Evolutionary conservation across 306 rosid genomes (phyloP).

Genomic region (Dalbergia oliveri): DNA sequence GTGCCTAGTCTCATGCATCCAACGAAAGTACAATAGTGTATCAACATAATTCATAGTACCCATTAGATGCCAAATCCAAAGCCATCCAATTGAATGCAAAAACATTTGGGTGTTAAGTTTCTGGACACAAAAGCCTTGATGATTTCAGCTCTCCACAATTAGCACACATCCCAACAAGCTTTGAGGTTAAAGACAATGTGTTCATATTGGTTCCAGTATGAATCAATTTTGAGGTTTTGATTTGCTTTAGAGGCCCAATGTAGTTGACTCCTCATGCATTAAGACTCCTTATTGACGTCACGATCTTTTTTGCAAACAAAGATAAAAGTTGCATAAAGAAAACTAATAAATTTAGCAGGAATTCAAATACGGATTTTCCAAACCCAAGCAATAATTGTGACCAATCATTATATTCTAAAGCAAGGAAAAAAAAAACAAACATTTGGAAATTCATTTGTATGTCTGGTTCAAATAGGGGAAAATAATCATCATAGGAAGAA

Average conservation of each 20-base stretch:
- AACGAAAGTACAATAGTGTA: too few relatives aligned
- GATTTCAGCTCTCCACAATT: too few relatives aligned
- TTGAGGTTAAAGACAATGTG: not conserved
- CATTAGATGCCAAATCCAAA: too few relatives aligned
- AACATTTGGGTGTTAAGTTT: too few relatives aligned
- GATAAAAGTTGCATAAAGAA: slow-evolving; percentile 65
- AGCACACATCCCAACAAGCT: not conserved
- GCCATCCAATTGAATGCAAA: too few relatives aligned
- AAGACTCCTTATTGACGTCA: slow-evolving; percentile 39
- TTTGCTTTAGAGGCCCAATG: slow-evolving; percentile 23
- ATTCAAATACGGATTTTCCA: not conserved
- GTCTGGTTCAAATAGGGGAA: not conserved
- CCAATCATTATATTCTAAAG: not conserved
- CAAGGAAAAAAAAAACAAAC: not conserved
- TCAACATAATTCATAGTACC: too few relatives aligned
- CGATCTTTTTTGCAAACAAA: slow-evolving; percentile 59
- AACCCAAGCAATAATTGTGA: slow-evolving; percentile 1
- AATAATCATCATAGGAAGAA: not conserved
- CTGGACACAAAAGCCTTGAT: too few relatives aligned
- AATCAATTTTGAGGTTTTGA: slow-evolving; percentile 21
- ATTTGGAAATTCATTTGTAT: not conserved
- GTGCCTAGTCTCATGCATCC: too few relatives aligned
- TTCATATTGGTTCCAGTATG: not conserved
- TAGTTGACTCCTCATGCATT: slow-evolving; percentile 41
- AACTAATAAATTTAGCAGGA: slow-evolving; percentile 16